Evolutionary conservation across 2,329 filamentous ascomycete species (phyloP).

Genomic region (Thelonectria rubi): DNA sequence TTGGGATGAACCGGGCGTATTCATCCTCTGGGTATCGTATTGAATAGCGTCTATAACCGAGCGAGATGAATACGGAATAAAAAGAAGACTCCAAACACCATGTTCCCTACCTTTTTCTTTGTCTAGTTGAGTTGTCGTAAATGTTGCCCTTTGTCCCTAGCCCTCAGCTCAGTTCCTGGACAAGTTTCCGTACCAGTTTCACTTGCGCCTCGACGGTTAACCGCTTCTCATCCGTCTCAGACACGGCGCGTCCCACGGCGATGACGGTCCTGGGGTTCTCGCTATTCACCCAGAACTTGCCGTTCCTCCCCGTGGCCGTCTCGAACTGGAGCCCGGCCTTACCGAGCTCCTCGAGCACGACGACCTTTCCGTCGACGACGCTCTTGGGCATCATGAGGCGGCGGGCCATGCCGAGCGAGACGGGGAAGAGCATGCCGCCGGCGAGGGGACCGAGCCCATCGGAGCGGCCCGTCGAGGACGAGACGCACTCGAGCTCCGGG

Average conservation of each 20-base stretch:
- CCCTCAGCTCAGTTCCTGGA: constrained; percentile 64
- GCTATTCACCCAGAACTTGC: constrained; percentile 89
- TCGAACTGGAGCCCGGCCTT: constrained; percentile 84
- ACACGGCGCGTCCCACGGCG: constrained; percentile 80
- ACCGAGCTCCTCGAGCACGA: constrained; percentile 82
- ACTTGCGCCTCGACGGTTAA: constrained; percentile 73
- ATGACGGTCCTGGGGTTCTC: constrained; percentile 77
- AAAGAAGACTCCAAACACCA: constrained; percentile 28
- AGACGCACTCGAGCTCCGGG: constrained; percentile 89
- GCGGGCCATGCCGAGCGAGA: constrained; percentile 84
- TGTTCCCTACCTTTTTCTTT: constrained; percentile 11
- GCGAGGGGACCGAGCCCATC: constrained; percentile 86
- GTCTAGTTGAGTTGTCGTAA: background rate
- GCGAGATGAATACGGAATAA: constrained; percentile 34
- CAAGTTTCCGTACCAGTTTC: constrained; percentile 72
- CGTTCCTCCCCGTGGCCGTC: constrained; percentile 92
- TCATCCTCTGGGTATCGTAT: constrained; percentile 42
- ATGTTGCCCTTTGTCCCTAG: constrained; percentile 26
- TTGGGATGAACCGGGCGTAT: constrained; percentile 31
- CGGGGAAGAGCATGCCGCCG: constrained; percentile 85
- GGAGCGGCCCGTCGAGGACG: constrained; percentile 83
- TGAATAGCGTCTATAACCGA: constrained; percentile 34
- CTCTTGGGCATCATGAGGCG: constrained; percentile 74
- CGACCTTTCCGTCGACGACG: constrained; percentile 69
- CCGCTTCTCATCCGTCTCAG: constrained; percentile 76